A percentile compares a stretch with the other conserved stretches of the same genome.
phyloP scores from a whole-genome alignment of 768 basidiomycete species.

The Hygrocybe punicea region DNA sequence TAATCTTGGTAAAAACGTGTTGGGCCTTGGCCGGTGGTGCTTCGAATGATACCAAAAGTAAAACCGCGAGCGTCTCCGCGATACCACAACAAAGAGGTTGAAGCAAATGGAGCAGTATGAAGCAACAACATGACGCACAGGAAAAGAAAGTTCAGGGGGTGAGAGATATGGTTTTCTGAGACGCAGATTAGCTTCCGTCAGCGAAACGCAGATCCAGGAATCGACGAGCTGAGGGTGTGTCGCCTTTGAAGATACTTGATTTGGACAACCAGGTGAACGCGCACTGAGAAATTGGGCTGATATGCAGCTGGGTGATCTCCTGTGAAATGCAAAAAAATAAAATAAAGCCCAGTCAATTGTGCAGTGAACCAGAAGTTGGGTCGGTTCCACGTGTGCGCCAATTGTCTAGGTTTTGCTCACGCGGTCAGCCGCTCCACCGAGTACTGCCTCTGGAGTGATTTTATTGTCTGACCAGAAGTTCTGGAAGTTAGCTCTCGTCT shows the following conservation, averaged over 20 bases:
- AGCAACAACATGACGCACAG: too few species aligned
- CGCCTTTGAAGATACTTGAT: conserved; percentile 4
- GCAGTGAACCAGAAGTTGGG: neutral
- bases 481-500: neutral
- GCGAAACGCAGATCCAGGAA: neutral
- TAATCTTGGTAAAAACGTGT: too few species aligned
- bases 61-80: too few species aligned
- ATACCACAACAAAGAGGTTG: too few species aligned
- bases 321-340: too few species aligned
- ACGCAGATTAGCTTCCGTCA: neutral
- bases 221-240: neutral
- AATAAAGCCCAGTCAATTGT: neutral
- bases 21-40: too few species aligned
- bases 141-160: too few species aligned
- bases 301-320: neutral
- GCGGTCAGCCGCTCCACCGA: neutral
- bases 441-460: neutral
- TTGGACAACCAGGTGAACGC: neutral
- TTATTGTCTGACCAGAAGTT: neutral
- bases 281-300: neutral
- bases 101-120: too few species aligned
- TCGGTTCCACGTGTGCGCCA: neutral
- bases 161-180: neutral
- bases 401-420: neutral
- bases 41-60: too few species aligned